Conservation (phyloP, 1,284 basidiomycete genomes). For the Tilletia caries region DNA sequence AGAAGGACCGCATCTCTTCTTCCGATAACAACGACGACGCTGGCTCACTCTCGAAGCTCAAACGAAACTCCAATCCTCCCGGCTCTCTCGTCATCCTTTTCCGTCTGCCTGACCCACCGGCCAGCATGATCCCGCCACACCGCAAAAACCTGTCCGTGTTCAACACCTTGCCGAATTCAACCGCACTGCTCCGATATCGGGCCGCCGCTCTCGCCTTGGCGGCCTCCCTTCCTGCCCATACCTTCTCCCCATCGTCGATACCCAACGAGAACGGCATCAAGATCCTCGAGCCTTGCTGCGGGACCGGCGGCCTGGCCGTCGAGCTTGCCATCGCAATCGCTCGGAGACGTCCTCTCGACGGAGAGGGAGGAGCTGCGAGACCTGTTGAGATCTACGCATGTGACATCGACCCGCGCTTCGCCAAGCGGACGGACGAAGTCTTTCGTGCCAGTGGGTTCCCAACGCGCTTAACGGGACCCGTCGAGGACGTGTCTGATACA, state of each 20-base stretch:
- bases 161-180: not conserved
- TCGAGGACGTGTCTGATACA: not conserved
- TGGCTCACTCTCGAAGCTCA: not conserved
- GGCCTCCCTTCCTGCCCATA: not conserved
- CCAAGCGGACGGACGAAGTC: not conserved
- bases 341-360: not conserved
- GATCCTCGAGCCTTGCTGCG: not conserved
- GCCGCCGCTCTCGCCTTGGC: not conserved
- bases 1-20: not conserved
- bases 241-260: not conserved
- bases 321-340: not conserved
- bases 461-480: no score
- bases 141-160: not conserved
- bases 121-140: not conserved
- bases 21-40: no score
- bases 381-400: not conserved
- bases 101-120: not conserved
- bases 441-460: not conserved
- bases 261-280: not conserved
- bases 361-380: not conserved
- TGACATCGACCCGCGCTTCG: not conserved
- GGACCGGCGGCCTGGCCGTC: not conserved
- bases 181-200: not conserved
- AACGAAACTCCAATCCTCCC: not conserved
- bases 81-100: not conserved